Base-by-base conservation (phyloP, 2,329 filamentous ascomycete genomes). In the Moelleriella libera region DNA sequence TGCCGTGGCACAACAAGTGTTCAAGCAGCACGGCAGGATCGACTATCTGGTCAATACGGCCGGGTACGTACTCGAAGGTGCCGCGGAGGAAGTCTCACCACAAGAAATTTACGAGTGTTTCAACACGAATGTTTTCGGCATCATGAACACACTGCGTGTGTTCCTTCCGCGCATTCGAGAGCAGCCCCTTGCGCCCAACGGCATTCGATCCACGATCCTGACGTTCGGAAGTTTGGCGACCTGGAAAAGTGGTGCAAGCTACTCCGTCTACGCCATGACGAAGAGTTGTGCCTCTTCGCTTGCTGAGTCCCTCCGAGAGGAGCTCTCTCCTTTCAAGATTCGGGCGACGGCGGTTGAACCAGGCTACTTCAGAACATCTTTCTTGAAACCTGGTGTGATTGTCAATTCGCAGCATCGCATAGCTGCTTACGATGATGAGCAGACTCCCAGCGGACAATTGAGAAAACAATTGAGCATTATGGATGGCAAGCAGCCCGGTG, bases 91-190 rank as follows among this genome's bases (percentile, higher is more conserved):
- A 51, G 54, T 57, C 0, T 62, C 59, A 3, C 56, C 59, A 1
- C 52, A 65, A 37, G 67, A 70, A 50, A 54, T 66, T 29, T 60
- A 58, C 9, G 56, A 60, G 3, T 52, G 57, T 9, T 75, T 74
- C 57, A 65, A 71, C 54, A 74, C 72, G 32, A 78, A 79, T 48
- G 70, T 78, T 31, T 72, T 77, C 51, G 75, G 74, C 3, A 58
- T 63, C 6, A 57, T 75, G 46, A 74, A 71, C 48, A 65, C 74
- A 1, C 64, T 68, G 30, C 67, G 69, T 5, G 70, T 72, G 0
- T 67, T 74, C 5, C 53, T 74, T 0, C 70, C 71, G 0, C 61
- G 70, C 4, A 62, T 79, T 48, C 68, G 74, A 10, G 59, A 56
- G 9, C 64, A 66, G 47, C 39, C 50, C 1, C 2, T 56, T 4